phyloP scores from a whole-genome alignment of 192 early-diverging fungal species.

The Linderina pennispora region DNA sequence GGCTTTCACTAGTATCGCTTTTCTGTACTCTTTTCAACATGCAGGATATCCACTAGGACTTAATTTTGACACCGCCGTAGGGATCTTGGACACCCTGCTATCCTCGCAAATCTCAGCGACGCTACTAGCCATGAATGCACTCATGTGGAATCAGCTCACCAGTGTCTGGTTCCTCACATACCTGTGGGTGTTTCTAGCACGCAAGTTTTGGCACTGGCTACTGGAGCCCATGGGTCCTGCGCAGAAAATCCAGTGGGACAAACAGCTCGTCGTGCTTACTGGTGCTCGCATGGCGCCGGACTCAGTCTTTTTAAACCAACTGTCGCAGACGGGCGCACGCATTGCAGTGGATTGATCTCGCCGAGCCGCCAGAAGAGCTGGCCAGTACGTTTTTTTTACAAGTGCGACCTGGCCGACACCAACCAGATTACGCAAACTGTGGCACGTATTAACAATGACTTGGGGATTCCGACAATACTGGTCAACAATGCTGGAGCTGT shows the following conservation, averaged over 20 bases:
- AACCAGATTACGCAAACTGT: constrained; percentile 8
- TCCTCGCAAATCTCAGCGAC: constrained; percentile 7
- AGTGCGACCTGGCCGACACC: constrained; percentile 26
- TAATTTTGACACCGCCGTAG: constrained; percentile 27
- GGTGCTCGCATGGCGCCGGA: constrained; percentile 40
- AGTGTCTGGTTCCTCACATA: constrained; percentile 12
- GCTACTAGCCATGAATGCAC: constrained; percentile 4
- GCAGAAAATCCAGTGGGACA: constrained; percentile 19
- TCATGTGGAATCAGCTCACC: not conserved
- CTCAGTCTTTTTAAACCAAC: constrained; percentile 14
- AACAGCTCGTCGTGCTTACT: constrained; percentile 31
- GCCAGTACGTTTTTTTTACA: constrained; percentile 16
- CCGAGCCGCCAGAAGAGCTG: constrained; percentile 11
- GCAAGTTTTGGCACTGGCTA: not conserved
- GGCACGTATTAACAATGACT: constrained; percentile 19
- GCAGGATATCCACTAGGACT: constrained; percentile 11
- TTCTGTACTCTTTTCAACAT: no score
- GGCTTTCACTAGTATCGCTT: no score
- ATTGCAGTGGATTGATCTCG: constrained; percentile 36
- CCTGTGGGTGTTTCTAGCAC: constrained; percentile 4
- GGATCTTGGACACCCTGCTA: not conserved
- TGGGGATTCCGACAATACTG: constrained; percentile 73
- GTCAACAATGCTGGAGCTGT: constrained; percentile 82
- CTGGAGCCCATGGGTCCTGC: not conserved
- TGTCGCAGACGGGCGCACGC: constrained; percentile 7